These are phyloP conservation scores for Colletotrichum sp. DNA, from an alignment of 2,329 filamentous ascomycete species.

Conservation along the genomic window DNA sequence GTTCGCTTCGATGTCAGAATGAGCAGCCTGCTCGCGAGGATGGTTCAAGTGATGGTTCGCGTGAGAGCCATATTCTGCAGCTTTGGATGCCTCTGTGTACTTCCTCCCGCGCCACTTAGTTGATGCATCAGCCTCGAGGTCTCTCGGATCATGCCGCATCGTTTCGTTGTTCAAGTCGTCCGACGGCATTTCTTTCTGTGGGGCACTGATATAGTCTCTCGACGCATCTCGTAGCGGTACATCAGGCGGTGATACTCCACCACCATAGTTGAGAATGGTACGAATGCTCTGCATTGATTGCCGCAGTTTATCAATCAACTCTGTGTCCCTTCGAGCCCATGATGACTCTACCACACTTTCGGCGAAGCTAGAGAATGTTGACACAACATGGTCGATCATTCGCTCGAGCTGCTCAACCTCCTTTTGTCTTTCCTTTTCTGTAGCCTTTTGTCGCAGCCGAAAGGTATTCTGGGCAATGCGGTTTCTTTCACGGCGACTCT, in stretches of 20 bases:
- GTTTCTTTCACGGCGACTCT: not conserved
- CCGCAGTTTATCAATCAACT: not conserved
- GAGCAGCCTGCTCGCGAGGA: accelerated
- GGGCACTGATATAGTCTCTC: not conserved
- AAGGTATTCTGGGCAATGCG: not conserved
- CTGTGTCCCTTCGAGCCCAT: not conserved
- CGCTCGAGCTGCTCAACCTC: not conserved
- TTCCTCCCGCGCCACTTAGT: not conserved
- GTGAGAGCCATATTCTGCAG: not conserved
- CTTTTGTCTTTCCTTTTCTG: not conserved
- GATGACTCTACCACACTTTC: not conserved
- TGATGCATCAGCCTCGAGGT: not conserved
- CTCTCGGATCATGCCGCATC: not conserved
- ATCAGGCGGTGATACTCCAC: not conserved
- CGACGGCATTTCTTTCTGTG: not conserved
- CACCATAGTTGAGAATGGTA: not conserved
- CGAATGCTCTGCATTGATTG: not conserved
- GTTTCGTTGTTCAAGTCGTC: not conserved
- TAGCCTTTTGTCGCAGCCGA: not conserved
- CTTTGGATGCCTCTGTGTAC: not conserved
- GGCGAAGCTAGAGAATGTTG: not conserved
- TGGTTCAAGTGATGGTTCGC: not conserved
- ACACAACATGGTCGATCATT: not conserved
- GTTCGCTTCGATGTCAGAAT: not conserved
- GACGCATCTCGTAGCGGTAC: not conserved